Evolutionary conservation across 2,329 filamentous ascomycete species (phyloP).

Genomic region (Pseudogymnoascus destructans): DNA sequence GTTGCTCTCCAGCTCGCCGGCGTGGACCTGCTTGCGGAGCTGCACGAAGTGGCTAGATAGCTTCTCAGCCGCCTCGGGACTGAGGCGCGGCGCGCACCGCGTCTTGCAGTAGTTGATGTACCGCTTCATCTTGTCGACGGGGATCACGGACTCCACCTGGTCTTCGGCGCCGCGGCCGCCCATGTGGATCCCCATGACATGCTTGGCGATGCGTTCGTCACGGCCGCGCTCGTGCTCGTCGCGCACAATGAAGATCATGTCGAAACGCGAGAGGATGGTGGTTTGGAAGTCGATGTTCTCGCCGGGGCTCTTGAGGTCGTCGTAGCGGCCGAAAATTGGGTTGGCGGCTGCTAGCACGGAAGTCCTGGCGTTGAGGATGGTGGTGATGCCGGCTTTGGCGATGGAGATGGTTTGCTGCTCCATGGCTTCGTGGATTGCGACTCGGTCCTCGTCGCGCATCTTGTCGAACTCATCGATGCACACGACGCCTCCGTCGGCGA

Average conservation of each 20-base stretch:
- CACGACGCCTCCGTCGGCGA: slow-evolving; percentile 91
- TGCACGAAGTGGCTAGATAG: slow-evolving; percentile 94
- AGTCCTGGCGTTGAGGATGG: slow-evolving; percentile 89
- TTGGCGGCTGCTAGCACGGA: slow-evolving; percentile 93
- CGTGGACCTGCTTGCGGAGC: slow-evolving; percentile 87
- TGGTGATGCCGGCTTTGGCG: slow-evolving; percentile 96
- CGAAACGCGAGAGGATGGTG: slow-evolving; percentile 93
- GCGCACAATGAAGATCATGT: slow-evolving; percentile 98
- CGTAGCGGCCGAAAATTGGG: slow-evolving; percentile 93
- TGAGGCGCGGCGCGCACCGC: slow-evolving; percentile 86
- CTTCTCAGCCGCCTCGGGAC: slow-evolving; percentile 83
- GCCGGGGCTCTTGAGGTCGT: slow-evolving; percentile 92
- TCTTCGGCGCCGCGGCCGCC: slow-evolving; percentile 73
- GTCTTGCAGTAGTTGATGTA: slow-evolving; percentile 97
- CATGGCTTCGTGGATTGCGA: slow-evolving; percentile 99
- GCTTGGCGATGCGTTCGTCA: slow-evolving; percentile 86
- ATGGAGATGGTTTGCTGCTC: slow-evolving; percentile 99
- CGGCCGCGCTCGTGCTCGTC: slow-evolving; percentile 84
- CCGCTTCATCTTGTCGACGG: slow-evolving; percentile 92
- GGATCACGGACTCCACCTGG: slow-evolving; percentile 72
- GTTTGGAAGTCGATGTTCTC: slow-evolving; percentile 99
- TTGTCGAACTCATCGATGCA: slow-evolving; percentile 99
- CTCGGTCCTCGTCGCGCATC: slow-evolving; percentile 95
- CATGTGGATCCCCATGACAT: slow-evolving; percentile 98
- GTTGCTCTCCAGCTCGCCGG: slow-evolving; percentile 80